These are phyloP conservation scores for Aristolochia californica DNA, from an alignment of 164 flowering plant genomes.

Conservation along the genomic window DNA sequence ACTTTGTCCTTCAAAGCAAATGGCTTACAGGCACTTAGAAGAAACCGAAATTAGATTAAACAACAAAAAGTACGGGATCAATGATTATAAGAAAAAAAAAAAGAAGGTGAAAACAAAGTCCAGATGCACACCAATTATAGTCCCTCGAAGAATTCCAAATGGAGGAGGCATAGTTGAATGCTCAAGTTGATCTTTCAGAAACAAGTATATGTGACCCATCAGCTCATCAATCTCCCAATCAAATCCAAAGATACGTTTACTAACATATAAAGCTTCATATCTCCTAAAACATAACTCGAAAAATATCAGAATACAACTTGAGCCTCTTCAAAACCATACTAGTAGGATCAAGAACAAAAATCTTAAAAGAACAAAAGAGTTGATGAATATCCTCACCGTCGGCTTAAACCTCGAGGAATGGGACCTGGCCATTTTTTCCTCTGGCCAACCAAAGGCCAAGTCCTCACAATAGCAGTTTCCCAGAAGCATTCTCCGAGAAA, in stretches of 20 bases:
- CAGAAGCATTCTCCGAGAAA: slow-evolving; percentile 64
- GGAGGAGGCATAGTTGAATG: slow-evolving; percentile 45
- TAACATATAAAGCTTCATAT: slow-evolving; percentile 51
- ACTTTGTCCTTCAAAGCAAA: too few species aligned
- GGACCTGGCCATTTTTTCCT: slow-evolving; percentile 79
- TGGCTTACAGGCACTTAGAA: too few species aligned
- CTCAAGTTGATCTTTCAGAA: slow-evolving; percentile 74
- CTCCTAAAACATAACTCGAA: slow-evolving; percentile 56
- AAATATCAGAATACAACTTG: too few species aligned
- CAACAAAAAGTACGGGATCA: too few species aligned
- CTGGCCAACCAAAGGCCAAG: slow-evolving; percentile 43
- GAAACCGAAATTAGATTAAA: too few species aligned
- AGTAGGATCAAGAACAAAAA: too few species aligned
- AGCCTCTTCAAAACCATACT: too few species aligned
- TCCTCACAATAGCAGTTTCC: slow-evolving; percentile 51
- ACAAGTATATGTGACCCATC: slow-evolving; percentile 64
- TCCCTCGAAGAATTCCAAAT: slow-evolving; percentile 70
- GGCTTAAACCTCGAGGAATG: slow-evolving; percentile 62
- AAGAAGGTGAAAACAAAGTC: too few species aligned
- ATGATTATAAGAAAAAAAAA: too few species aligned
- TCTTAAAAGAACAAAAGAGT: too few species aligned
- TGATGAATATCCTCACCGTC: slow-evolving; percentile 34
- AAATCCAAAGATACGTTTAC: slow-evolving; percentile 35
- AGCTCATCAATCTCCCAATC: slow-evolving; percentile 63
- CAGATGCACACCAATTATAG: slow-evolving; percentile 70